phyloP scores from a whole-genome alignment of 1,284 basidiomycete species.

The Testicularia cyperi region DNA sequence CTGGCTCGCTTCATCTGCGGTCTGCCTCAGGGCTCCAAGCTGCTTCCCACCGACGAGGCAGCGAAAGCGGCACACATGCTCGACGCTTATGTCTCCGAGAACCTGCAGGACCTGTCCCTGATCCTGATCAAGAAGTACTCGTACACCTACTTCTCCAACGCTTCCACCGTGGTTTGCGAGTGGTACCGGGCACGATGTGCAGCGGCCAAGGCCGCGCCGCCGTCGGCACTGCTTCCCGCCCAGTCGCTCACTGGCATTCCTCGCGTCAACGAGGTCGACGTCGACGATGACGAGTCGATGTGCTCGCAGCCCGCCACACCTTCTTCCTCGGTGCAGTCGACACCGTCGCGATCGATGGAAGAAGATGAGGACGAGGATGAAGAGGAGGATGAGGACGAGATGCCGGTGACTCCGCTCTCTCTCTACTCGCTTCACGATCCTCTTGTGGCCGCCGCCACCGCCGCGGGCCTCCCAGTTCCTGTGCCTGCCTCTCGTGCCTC shows the following conservation, averaged over 20 bases:
- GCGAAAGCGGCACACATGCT: conserved; percentile 69
- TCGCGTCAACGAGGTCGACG: conserved; percentile 22
- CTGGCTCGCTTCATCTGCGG: conserved; percentile 78
- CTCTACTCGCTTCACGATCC: conserved; percentile 55
- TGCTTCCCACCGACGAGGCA: conserved; percentile 24
- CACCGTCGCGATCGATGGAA: conserved; percentile 54
- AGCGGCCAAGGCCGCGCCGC: conserved; percentile 13
- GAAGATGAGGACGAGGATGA: conserved; percentile 58
- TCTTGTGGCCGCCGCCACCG: conserved; percentile 33
- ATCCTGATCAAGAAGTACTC: conserved; percentile 97
- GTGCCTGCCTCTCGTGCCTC: conserved; percentile 25
- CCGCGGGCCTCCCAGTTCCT: conserved; percentile 23
- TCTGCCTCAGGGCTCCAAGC: conserved; percentile 18
- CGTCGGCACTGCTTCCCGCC: conserved; percentile 36
- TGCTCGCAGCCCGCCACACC: conserved; percentile 48
- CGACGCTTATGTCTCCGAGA: conserved; percentile 79
- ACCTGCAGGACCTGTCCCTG: conserved; percentile 85
- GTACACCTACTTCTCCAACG: conserved; percentile 88
- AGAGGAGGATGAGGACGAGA: conserved; percentile 56
- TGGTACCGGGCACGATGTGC: conserved; percentile 68
- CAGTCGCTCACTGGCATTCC: conserved; percentile 10
- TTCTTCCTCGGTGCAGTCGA: conserved; percentile 49
- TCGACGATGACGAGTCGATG: conserved; percentile 51
- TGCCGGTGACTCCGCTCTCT: conserved; percentile 58
- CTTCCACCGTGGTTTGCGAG: conserved; percentile 85